phyloP scores from a whole-genome alignment of 2,329 filamentous ascomycete species.

The Paraphoma sp. region DNA sequence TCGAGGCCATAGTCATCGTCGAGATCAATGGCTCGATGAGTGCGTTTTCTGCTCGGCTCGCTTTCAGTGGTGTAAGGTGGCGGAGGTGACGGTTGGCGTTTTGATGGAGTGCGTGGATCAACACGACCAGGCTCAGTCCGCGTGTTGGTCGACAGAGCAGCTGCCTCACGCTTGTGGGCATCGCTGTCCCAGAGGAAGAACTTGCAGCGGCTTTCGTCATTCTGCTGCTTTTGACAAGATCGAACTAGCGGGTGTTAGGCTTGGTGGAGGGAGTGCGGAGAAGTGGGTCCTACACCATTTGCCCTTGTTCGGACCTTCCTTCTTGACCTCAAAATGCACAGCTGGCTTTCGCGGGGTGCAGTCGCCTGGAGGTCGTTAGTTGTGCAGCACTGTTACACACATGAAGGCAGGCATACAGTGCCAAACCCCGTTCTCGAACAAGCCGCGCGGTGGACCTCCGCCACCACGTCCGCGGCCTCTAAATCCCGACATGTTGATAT shows the following conservation, averaged over 20 bases:
- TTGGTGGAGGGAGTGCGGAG: too few relatives aligned
- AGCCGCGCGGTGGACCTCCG: constrained; percentile 18
- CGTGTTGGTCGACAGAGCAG: constrained; percentile 56
- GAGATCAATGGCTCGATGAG: constrained; percentile 29
- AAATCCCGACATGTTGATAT: constrained; percentile 24
- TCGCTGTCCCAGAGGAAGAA: constrained; percentile 67
- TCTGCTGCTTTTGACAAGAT: constrained; percentile 60
- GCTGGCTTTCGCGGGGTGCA: constrained; percentile 63
- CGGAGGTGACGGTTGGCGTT: constrained; percentile 22
- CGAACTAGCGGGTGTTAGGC: constrained; percentile 52
- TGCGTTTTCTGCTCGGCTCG: constrained; percentile 37
- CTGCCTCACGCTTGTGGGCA: constrained; percentile 57
- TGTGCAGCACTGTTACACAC: too few relatives aligned
- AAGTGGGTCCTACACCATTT: constrained; percentile 52
- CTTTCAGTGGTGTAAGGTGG: constrained; percentile 22
- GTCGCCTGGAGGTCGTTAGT: constrained; percentile 52
- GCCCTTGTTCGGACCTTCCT: constrained; percentile 63
- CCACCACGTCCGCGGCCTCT: constrained; percentile 16
- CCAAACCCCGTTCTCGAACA: constrained; percentile 36
- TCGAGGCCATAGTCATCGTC: constrained; percentile 45
- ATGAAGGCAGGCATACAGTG: constrained; percentile 21
- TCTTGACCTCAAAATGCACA: constrained; percentile 63
- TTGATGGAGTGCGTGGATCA: constrained; percentile 21
- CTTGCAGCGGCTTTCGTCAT: constrained; percentile 54
- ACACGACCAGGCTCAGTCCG: constrained; percentile 49